Evolutionary conservation across 495 filamentous ascomycete genomes (phyloP), one percentile per base, ranked within the genome.

Genomic region (Annulohypoxylon nitens): DNA sequence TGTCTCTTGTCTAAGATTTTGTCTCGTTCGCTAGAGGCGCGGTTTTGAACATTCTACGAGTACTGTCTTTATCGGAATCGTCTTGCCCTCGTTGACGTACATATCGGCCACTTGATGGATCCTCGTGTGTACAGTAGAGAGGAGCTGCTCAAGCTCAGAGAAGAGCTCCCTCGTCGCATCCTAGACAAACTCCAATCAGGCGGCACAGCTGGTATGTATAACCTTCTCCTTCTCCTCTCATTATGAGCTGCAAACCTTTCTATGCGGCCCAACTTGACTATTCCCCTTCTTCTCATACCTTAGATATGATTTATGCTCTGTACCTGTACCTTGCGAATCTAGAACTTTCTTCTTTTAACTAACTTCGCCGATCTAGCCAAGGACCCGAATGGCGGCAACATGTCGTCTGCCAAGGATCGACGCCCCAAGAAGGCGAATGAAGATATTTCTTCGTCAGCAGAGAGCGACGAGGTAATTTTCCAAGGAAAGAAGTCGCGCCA

Each of bases 71-170:
- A 39, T 20, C 45, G 12, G 45, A 26, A 4, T 47, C 47, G 80
- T 8, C 73, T 73, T 7, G 81, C 81, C 75, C 75, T 64, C 55
- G 8, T 83, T 45, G 83, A 80, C 60, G 81, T 77, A 11, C 77
- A 64, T 37, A 39, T 83, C 48, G 45, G 51, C 9, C n/a, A 47
- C 67, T 51, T 45, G 20, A 84, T 85, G 83, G 70, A 76, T 47
- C 66, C 75, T 11, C 74, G 76, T 0, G 77, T 58, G 0, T 85
- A 85, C 50, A 79, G 66, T 16, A 58, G 81, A 18, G 59, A 68
- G 4, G 81, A 85, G 79, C 82, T 85, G 2, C 53, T 83, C 6
- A 41, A 55, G 47, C 76, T 84, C 39, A 76, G 79, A 34, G 55
- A 65, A 8, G 51, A 41, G 3, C 37, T 58, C 2, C 55, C 62